Base-by-base conservation (phyloP, 352 stramenopile species). In the Peronospora farinosa region DNA sequence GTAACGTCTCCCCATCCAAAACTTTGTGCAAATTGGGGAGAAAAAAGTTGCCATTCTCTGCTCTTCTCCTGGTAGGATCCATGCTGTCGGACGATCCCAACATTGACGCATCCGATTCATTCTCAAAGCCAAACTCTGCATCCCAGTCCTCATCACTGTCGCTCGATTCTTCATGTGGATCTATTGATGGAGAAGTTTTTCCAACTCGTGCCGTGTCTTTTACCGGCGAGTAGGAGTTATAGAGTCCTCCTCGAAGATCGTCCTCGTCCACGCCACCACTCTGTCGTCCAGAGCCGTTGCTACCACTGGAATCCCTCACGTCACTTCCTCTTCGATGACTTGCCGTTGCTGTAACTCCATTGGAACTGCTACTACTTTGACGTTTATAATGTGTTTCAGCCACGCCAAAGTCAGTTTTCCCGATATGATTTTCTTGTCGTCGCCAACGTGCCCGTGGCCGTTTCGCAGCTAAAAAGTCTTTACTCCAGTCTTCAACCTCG, bases 1-100 rank as follows among this genome's bases (percentile, higher is more conserved):
- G 62, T 5, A 91, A 59, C 11, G 67, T 74, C 15, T 91, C 78
- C 5, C 78, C 77, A 40, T 84, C 80, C 69, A 88, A 77, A 41
- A 88, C 78, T 44, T 88, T 73, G 56, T 88, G 79, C 33, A 88
- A 68, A 45, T 85, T 82, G 3, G 72, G 69, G 33, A 91, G 44
- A 39, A 91, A 91, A 44, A 88, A 87, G 54, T 91, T 91, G 63
- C 84, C 83, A 47, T 91, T 91, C 54, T 88, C 77, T 1, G 77
- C 67, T 10, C 79, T 61, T 38, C 78, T 47, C 1, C 78, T 60
- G n/a, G 68, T 82, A 23, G 73, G 44, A 39, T 89, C 78, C 51
- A 89, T 67, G 30, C 63, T 73, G 23, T 74, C 59, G 0, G 57
- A 60, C 0, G 66, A 65, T 7, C 41, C 52, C 2, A 67, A 36